Evolutionary conservation across 176 grass and related monocot species (phyloP), one percentile per base, ranked within the genome.

Genomic region (Eragrostis curvula): DNA sequence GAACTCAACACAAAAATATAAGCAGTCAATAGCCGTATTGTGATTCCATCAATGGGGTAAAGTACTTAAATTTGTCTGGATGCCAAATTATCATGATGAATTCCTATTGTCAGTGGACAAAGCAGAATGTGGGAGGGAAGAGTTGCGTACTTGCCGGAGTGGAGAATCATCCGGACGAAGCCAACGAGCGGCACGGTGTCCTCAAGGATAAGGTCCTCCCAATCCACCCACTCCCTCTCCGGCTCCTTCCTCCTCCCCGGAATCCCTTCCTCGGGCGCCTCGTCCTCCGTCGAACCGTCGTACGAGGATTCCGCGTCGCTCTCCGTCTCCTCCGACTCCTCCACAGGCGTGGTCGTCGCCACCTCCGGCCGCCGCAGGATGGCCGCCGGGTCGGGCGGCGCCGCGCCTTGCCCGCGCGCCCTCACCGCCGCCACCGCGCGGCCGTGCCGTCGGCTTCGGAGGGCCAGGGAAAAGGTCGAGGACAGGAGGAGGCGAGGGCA

Each of bases 141-240:
- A 67, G 57, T 63, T 56, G 88, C 93, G 44, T 93, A 99, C 96
- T 99, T 96, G 92, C 93, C 96, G 36, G 96, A 94, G 83, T 96
- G 93, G 57, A 99, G 96, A 70, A 99, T 94, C 96, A 99, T 99
- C 62, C 93, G 82, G 25, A 99, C 93, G 62, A 99, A 96, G 36
- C 93, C 83, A 7, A 96, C 96, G 18, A 99, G 93, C 8, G 93
- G 96, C 51, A 95, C 96, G 43, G 96, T 99, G 43, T 99, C 96
- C 91, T 96, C 85, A 83, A 99, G 84, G 68, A 99, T 99, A 66
- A 86, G 75, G 69, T 99, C 96, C 76, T 99, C 96, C 96, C 96
- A 99, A n/a, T 92, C 91, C 28, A 93, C 85, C 91, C 85, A 92
- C 66, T 93, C 92, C 74, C 81, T 70, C 82, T 81, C 79, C 4